Base-by-base conservation (phyloP, 148 eudicot genomes). In the Arbutus unedo region DNA sequence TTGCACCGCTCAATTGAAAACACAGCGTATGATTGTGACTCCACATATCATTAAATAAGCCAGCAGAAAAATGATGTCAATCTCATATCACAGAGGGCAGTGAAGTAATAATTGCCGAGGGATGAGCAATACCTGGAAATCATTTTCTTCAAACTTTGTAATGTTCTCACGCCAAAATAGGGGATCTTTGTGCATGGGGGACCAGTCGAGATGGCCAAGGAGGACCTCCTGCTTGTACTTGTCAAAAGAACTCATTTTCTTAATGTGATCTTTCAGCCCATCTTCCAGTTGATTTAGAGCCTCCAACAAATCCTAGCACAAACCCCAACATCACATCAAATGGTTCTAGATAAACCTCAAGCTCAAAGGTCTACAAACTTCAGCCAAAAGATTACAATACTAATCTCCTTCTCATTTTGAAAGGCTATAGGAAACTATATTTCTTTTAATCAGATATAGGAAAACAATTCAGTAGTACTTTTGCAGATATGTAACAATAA, bases 201-300 rank as follows among this genome's bases (percentile, higher is more conserved):
- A 86, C 99, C 99, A 96, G 81, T 96, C 99, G 72, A 96, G 98
- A 86, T 92, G 98, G 76, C 99, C 97, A 55, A 90, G 91, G 78
- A 96, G 97, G 86, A 94, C 99, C 85, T 96, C 98, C 84, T 96
- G 99, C 90, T 96, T 96, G 85, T 96, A 96, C 90, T 91, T 94
- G 53, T 96, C 99, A 86, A 94, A 96, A 76, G 98, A 94, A 84
- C 98, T 94, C 83, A 96, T 78, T 87, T 86, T 79, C 89, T 94
- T 96, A 77, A 96, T 92, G 83, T 92, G 93, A 68, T 88, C 95
- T 87, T 91, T 96, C 86, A 94, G 74, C 50, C 91, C 94, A 82
- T 87, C 93, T 85, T 94, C 99, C 83, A 96, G 86, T 77, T 94
- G 97, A 83, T 88, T 89, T 87, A 96, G 81, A 84, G 97, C 97